phyloP scores from a whole-genome alignment of 495 filamentous ascomycete genomes.

The Ramalina intermedia region DNA sequence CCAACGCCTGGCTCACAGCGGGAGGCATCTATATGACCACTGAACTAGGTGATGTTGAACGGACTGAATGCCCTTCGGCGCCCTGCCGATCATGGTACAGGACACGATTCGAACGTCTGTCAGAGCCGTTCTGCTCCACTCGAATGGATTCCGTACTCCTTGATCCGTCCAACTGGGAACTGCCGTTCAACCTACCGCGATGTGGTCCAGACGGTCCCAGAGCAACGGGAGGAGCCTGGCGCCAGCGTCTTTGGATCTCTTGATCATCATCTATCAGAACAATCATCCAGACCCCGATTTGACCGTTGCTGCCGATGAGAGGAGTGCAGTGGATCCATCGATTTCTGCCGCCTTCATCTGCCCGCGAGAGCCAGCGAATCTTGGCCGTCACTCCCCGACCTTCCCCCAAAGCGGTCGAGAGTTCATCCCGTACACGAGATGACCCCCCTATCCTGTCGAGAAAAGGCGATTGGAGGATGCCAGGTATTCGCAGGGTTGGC shows the following conservation, averaged over 20 bases:
- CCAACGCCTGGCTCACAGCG: too few relatives aligned
- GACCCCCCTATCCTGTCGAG: conserved; percentile 43
- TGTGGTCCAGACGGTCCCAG: conserved; percentile 2
- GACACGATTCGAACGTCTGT: not conserved
- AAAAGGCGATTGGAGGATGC: conserved; percentile 49
- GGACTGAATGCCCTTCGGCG: conserved; percentile 2
- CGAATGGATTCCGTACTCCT: conserved; percentile 6
- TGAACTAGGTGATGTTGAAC: conserved; percentile 15
- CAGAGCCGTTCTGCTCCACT: not conserved
- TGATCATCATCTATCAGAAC: conserved; percentile 38
- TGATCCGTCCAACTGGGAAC: conserved; percentile 5
- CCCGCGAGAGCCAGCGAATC: conserved; percentile 41
- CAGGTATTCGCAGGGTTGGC: conserved; percentile 46
- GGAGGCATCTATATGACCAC: conserved; percentile 7
- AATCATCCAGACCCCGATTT: conserved; percentile 51
- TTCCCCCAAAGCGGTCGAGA: conserved; percentile 38
- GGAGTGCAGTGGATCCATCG: conserved; percentile 52
- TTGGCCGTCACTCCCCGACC: conserved; percentile 53
- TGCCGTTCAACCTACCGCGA: conserved; percentile 10
- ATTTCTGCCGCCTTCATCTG: conserved; percentile 32
- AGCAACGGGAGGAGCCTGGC: conserved; percentile 15
- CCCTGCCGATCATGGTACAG: not conserved
- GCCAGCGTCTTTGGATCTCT: conserved; percentile 11
- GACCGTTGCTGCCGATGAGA: conserved; percentile 39
- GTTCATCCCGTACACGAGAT: conserved; percentile 36